Base-by-base conservation (phyloP, 2,329 filamentous ascomycete genomes). In the Pseudocercospora pini-densiflorae region DNA sequence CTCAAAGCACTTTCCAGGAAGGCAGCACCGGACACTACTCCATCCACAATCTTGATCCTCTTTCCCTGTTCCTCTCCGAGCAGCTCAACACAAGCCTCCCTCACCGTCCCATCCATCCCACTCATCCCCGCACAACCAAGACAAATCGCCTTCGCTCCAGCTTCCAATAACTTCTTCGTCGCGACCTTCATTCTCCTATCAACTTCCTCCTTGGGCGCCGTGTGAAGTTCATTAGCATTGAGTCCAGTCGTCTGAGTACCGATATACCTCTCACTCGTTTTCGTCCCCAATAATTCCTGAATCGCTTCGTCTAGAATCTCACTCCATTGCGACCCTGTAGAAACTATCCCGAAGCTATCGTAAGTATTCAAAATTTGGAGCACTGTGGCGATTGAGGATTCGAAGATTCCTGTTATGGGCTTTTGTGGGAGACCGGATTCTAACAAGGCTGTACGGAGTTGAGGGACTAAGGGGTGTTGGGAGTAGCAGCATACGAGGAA, bases 101-200 rank as follows among this genome's bases (percentile, higher is more conserved):
- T 54, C 33, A 68, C 65, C 4, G 47, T 60, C 16, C 31, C 43
- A 14, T 95, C 91, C 80, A 97, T 85, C 0, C 93, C 94, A 0
- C 90, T 89, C 94, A 97, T 97, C 0, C 93, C 94, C 2, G 92
- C 94, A 77, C 94, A 97, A 0, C 94, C 94, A 82, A 97, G 86
- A 74, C 92, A 91, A 7, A 97, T 87, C 24, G 89, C 91, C 36
- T 65, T 66, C 27, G 71, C 71, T 4, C 72, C 71, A 8, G 62
- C 61, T 7, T 63, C 77, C 29, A 97, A 79, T 27, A 97, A 80
- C 59, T 85, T 82, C 76, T 85, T 87, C 0, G 92, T 91, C 0
- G 93, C 93, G 16, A 87, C 84, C 70, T 85, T 88, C 76, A 97
- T 87, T 73, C 87, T 89, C 66, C 77, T 77, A 43, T 83, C 82